Evolutionary conservation across 768 basidiomycete genomes (phyloP), one percentile per base, ranked within the genome.

Genomic region (Psilocybe cubensis): DNA sequence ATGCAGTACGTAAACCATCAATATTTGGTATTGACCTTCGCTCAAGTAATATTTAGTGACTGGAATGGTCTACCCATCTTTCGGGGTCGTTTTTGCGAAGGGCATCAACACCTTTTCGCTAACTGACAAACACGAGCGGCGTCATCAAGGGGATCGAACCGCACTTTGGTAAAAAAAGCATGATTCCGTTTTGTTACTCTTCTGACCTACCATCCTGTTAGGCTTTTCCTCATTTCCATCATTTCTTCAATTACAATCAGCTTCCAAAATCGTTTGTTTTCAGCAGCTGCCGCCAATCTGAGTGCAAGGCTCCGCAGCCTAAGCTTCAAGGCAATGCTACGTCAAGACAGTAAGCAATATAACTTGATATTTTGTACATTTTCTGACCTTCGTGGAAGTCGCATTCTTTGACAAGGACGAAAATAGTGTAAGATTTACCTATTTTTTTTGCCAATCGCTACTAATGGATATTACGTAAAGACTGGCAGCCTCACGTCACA

Each of bases 401-500:
- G 88, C 86, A 58, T 96, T 87, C 79, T 97, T 96, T 59, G 94
- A 97, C 72, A 86, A 84, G 73, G 92, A 94, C n/a, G 84, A 87
- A 71, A 85, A 97, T 69, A 91, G 79, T 52, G 87, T 87, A 70
- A 61, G 84, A 72, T 23, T 9, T n/a, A n/a, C 12, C 14, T 31
- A 50, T n/a, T 31, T 21, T 35, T 17, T 5, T 33, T 42, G 61
- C 48, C 68, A 23, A 42, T 12, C 9, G 47, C n/a, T 52, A 11
- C 33, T 40, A 40, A 51, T 52, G 9, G n/a, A n/a, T 40, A 44
- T 24, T 35, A 27, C 27, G 12, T 56, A 8, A 65, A 88, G 83
- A 90, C 93, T 9, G 96, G 96, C 54, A 79, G 83, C 42, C 77
- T 98, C 51, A 95, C 92, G 1, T 83, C 90, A 0, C 79, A 77